phyloP scores from a whole-genome alignment of 495 filamentous ascomycete genomes.

The Beverwykella pulmonaria region DNA sequence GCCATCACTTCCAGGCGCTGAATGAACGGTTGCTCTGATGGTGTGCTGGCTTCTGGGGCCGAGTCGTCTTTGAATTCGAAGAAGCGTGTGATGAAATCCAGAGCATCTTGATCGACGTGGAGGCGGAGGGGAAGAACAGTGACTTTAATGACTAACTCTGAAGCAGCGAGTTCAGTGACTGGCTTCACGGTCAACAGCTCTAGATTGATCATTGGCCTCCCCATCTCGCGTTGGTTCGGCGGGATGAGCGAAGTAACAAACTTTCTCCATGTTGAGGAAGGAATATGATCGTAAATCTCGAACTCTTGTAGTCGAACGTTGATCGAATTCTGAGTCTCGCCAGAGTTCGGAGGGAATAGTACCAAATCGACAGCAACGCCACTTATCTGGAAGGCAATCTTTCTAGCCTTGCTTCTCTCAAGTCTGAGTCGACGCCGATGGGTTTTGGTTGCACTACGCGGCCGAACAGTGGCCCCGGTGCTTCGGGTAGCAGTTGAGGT shows the following conservation, averaged over 20 bases:
- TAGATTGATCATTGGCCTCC: conserved; percentile 84
- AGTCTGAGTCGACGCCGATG: conserved; percentile 64
- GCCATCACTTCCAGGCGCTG: conserved; percentile 87
- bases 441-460: conserved; percentile 51
- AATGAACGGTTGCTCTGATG: conserved; percentile 80
- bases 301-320: conserved; percentile 80
- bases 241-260: conserved; percentile 93
- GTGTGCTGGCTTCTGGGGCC: conserved; percentile 49
- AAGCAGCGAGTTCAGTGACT: conserved; percentile 77
- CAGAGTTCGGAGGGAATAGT: conserved; percentile 73
- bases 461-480: conserved; percentile 40
- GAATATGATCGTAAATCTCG: conserved; percentile 91
- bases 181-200: conserved; percentile 87
- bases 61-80: conserved; percentile 94
- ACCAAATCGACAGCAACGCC: conserved; percentile 84
- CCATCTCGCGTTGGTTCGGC: conserved; percentile 78
- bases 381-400: conserved; percentile 91
- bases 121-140: conserved; percentile 84
- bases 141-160: conserved; percentile 84
- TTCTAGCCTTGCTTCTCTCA: conserved; percentile 84
- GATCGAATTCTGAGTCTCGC: conserved; percentile 82
- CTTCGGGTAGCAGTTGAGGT: conserved; percentile 51
- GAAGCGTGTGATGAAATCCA: conserved; percentile 96
- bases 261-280: conserved; percentile 97
- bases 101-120: conserved; percentile 96